phyloP scores from a whole-genome alignment of 371 early-diverging fungal species.

The Lichtheimia ornata region DNA sequence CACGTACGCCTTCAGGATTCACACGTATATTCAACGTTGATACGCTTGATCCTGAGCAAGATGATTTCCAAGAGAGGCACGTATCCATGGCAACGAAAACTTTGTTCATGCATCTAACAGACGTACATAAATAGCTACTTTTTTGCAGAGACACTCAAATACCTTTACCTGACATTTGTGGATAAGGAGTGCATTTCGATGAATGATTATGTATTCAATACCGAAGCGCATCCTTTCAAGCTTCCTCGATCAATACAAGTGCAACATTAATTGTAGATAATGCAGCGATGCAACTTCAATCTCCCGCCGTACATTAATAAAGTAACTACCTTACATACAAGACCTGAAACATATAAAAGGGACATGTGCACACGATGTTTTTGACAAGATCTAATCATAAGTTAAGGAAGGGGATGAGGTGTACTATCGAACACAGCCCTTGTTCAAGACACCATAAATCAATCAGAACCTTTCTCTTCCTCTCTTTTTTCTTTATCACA shows the following conservation, averaged over 20 bases:
- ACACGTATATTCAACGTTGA: constrained; percentile 56
- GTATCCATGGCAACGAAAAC: neutral
- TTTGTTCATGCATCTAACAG: neutral
- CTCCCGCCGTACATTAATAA: neutral
- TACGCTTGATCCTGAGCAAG: constrained; percentile 15
- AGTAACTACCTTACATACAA: too few relatives aligned
- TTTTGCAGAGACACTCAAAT: constrained; percentile 89
- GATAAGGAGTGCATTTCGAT: constrained; percentile 61
- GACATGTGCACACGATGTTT: too few relatives aligned
- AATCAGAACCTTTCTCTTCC: too few relatives aligned
- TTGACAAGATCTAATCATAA: too few relatives aligned
- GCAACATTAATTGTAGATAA: constrained; percentile 13
- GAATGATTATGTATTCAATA: constrained; percentile 76
- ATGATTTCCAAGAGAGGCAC: constrained; percentile 50
- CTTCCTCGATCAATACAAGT: constrained; percentile 27
- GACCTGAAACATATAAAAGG: too few relatives aligned
- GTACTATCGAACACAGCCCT: too few relatives aligned
- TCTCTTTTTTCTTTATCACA: too few relatives aligned
- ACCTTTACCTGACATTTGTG: constrained; percentile 82
- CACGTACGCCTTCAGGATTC: constrained; percentile 54
- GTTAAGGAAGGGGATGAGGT: too few relatives aligned
- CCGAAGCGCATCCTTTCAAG: constrained; percentile 78
- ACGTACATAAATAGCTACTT: constrained; percentile 59
- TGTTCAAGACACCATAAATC: too few relatives aligned
- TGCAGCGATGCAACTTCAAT: neutral